A percentile compares a stretch with the other conserved stretches of the same genome.
phyloP scores from a whole-genome alignment of 768 basidiomycete species.

The Sistotremastrum suecicum region DNA sequence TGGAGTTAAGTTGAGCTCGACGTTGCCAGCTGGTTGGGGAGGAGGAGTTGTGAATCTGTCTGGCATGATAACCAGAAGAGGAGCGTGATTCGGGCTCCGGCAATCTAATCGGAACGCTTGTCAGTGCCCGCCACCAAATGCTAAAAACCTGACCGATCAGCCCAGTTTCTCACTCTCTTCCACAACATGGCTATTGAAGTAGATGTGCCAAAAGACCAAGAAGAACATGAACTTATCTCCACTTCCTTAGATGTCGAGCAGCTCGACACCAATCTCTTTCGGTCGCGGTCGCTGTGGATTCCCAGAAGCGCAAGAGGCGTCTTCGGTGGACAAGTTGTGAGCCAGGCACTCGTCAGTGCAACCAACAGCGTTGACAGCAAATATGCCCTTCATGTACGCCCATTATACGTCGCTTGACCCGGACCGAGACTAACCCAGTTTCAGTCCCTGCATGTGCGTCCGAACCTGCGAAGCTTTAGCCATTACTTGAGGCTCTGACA shows the following conservation, averaged over 20 bases:
- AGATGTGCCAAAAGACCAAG: conserved; percentile 24
- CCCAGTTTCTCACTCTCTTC: too few species aligned
- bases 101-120: too few species aligned
- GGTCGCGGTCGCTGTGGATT: conserved; percentile 60
- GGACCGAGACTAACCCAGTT: background rate
- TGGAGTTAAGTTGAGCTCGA: conserved; percentile 31
- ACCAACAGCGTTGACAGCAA: conserved; percentile 55
- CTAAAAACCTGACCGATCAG: too few species aligned
- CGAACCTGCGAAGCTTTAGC: background rate
- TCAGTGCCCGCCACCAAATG: too few species aligned
- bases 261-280: conserved; percentile 63
- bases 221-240: conserved; percentile 54
- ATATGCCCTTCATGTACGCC: conserved; percentile 59
- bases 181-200: too few species aligned
- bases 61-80: background rate
- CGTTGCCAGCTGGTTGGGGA: conserved; percentile 3
- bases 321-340: conserved; percentile 83
- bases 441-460: conserved; percentile 57
- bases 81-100: too few species aligned
- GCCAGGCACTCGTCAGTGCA: conserved; percentile 71
- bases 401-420: background rate
- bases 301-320: conserved; percentile 54
- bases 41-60: conserved; percentile 6
- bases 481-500: conserved; percentile 4
- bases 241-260: conserved; percentile 67